Conservation (phyloP, 2,329 filamentous ascomycete genomes). For the Cucurbitaria berberidis region DNA sequence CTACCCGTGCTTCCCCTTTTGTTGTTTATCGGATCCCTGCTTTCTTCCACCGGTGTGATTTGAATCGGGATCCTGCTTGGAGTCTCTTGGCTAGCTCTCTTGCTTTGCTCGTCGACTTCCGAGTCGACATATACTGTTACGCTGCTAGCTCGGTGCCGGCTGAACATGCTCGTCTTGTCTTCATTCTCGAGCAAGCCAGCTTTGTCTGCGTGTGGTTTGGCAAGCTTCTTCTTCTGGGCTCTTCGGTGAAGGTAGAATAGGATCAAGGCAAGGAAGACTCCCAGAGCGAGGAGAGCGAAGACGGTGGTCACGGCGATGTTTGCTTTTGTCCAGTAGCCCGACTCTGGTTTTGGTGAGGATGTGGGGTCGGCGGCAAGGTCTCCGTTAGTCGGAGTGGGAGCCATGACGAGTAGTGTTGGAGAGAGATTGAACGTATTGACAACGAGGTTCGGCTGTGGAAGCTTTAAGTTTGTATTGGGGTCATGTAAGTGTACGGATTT, state of each 20-base stretch:
- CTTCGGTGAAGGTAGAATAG: conserved; percentile 31
- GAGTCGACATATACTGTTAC: conserved; percentile 40
- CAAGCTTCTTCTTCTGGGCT: conserved; percentile 33
- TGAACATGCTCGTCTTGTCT: conserved; percentile 45
- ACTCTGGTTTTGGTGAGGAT: conserved; percentile 12
- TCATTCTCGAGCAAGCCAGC: conserved; percentile 35
- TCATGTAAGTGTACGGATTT: not conserved
- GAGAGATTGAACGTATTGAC: not conserved
- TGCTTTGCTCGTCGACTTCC: conserved; percentile 22
- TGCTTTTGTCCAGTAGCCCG: conserved; percentile 29
- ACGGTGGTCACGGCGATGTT: conserved; percentile 36
- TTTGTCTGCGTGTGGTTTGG: conserved; percentile 25
- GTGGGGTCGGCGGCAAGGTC: conserved; percentile 13
- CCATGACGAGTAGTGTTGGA: conserved; percentile 21
- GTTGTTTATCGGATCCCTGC: conserved; percentile 14
- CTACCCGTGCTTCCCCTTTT: conserved; percentile 25
- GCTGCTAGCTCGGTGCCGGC: conserved; percentile 33
- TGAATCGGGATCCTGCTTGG: conserved; percentile 36
- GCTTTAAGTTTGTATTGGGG: not conserved
- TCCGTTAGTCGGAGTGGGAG: conserved; percentile 32
- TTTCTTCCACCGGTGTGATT: conserved; percentile 30
- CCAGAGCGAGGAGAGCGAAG: conserved; percentile 32
- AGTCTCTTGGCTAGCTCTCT: conserved; percentile 30
- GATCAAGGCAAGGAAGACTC: conserved; percentile 24
- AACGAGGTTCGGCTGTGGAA: not conserved